phyloP scores from a whole-genome alignment of 345 rosid species.

The Eutrema yunnanense region DNA sequence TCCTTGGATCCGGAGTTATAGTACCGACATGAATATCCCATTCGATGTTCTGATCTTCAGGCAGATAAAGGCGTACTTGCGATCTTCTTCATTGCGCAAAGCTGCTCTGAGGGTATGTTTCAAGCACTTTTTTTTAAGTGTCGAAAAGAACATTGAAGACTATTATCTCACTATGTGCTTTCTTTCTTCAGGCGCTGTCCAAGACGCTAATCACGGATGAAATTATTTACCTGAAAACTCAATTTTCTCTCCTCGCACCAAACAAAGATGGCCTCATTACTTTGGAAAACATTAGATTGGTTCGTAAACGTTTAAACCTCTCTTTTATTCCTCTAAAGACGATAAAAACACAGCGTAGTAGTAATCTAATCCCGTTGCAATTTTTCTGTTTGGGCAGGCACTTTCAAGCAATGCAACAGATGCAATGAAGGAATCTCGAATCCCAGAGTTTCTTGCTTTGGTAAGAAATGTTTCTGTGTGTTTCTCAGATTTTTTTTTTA shows the following conservation, averaged over 20 bases:
- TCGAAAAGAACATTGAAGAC: background rate
- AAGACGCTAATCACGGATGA: slow-evolving; percentile 64
- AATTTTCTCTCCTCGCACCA: slow-evolving; percentile 69
- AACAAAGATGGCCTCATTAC: slow-evolving; percentile 53
- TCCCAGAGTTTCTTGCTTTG: slow-evolving; percentile 63
- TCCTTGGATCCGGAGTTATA: slow-evolving; percentile 66
- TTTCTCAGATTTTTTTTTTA: background rate
- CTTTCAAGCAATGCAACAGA: slow-evolving; percentile 73
- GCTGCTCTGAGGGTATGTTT: slow-evolving; percentile 78
- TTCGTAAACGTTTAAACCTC: slow-evolving; percentile 19
- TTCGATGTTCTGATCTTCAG: slow-evolving; percentile 62
- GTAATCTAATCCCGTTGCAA: slow-evolving; percentile 1
- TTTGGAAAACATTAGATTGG: slow-evolving; percentile 61
- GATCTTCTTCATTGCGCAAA: slow-evolving; percentile 72
- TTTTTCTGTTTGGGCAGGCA: slow-evolving; percentile 38
- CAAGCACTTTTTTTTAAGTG: background rate
- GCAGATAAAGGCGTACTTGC: slow-evolving; percentile 69
- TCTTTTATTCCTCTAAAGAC: background rate
- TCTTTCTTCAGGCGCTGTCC: slow-evolving; percentile 58
- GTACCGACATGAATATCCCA: slow-evolving; percentile 45
- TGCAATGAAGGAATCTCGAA: slow-evolving; percentile 77
- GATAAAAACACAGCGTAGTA: background rate
- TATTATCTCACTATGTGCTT: background rate
- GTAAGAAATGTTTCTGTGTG: slow-evolving; percentile 34
- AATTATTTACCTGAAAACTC: slow-evolving; percentile 54